These are phyloP conservation scores for Gonium pectorale DNA, from an alignment of 139 green algal genomes.

Conservation along the genomic window DNA sequence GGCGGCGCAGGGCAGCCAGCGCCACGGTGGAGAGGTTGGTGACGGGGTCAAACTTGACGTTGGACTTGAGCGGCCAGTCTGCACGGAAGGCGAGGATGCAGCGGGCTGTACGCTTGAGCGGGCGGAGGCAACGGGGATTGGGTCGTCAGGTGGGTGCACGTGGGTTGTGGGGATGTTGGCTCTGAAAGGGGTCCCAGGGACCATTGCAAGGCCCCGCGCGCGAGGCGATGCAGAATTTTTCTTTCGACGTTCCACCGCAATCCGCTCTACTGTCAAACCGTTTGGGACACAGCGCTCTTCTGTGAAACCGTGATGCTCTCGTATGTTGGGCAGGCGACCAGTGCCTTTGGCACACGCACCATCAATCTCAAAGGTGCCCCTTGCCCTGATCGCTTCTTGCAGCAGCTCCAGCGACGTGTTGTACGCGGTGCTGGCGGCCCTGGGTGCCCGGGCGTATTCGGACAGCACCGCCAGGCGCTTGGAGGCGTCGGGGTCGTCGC, in stretches of 20 bases:
- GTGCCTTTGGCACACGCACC: conserved; percentile 12
- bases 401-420: conserved; percentile 49
- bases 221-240: too few relatives aligned
- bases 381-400: neutral
- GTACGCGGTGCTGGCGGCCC: conserved; percentile 55
- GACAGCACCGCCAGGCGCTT: conserved; percentile 33
- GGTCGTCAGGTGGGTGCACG: too few relatives aligned
- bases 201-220: too few relatives aligned
- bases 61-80: conserved; percentile 22
- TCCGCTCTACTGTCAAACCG: too few relatives aligned
- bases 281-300: neutral
- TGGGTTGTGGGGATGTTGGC: too few relatives aligned
- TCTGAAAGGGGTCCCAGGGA: too few relatives aligned
- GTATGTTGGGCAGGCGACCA: too few relatives aligned
- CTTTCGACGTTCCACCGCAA: too few relatives aligned
- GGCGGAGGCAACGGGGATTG: too few relatives aligned
- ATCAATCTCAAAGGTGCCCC: neutral
- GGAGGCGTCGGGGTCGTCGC: conserved; percentile 43
- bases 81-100: too few relatives aligned
- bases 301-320: neutral
- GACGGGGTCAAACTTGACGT: conserved; percentile 37
- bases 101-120: too few relatives aligned
- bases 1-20: conserved; percentile 5
- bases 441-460: conserved; percentile 7
- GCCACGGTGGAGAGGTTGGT: conserved; percentile 31